Percentiles rank a stretch among this genome's conserved stretches.
phyloP scores from a whole-genome alignment of 2,329 filamentous ascomycete species.

The Zalaria obscura region DNA sequence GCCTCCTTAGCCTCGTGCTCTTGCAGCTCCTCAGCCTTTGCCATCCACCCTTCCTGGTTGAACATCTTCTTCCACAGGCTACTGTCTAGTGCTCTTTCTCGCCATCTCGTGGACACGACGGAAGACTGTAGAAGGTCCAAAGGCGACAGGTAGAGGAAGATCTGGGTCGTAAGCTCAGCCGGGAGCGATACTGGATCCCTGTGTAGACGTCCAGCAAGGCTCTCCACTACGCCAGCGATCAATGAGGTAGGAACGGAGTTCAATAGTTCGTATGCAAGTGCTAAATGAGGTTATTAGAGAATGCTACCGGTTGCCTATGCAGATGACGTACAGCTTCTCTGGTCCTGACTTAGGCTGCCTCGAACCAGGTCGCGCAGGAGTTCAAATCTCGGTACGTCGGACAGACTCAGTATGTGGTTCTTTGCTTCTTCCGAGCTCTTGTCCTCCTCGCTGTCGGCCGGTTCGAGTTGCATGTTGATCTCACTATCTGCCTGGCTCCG shows the following conservation, averaged over 20 bases:
- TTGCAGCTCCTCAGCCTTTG: slow-evolving; percentile 16
- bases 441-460: slow-evolving; percentile 10
- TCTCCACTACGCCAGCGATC: slow-evolving; percentile 66
- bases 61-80: slow-evolving; percentile 80
- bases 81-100: slow-evolving; percentile 64
- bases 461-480: slow-evolving; percentile 22
- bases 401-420: not conserved
- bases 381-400: not conserved
- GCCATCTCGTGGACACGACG: slow-evolving; percentile 68
- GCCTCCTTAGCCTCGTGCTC: slow-evolving; percentile 6
- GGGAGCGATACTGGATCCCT: slow-evolving; percentile 85
- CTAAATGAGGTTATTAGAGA: slow-evolving; percentile 29
- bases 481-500: slow-evolving; percentile 33
- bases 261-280: slow-evolving; percentile 67
- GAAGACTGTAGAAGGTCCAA: slow-evolving; percentile 67
- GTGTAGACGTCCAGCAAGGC: slow-evolving; percentile 70
- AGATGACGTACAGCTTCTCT: slow-evolving; percentile 3
- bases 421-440: not conserved
- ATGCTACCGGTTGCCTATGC: not conserved
- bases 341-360: slow-evolving; percentile 1
- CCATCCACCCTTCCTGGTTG: slow-evolving; percentile 64
- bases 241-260: slow-evolving; percentile 65
- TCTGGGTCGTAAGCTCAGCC: slow-evolving; percentile 77
- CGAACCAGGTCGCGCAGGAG: not conserved
- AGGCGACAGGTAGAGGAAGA: slow-evolving; percentile 76